Percentiles rank a stretch among this genome's conserved stretches.
Conservation (phyloP, 1,284 basidiomycete genomes). For the Ganoderma lingzhi region DNA sequence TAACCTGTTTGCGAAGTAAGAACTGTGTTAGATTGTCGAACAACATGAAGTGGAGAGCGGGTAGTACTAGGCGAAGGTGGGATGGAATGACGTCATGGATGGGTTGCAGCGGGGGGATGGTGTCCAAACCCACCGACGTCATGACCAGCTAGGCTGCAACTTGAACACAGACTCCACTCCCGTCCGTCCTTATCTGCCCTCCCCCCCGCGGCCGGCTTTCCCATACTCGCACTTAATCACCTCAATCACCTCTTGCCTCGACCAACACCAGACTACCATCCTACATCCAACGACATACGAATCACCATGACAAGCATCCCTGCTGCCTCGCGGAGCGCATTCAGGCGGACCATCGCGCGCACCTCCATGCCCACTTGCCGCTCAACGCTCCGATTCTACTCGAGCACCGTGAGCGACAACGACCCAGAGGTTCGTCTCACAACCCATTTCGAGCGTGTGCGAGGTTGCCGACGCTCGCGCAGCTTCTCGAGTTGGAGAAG, state of each 20-base stretch:
- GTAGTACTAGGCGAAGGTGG: not conserved
- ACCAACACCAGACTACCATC: not conserved
- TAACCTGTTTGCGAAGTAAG: not conserved
- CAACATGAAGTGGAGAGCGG: not conserved
- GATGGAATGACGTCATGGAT: conserved; percentile 2
- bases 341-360: conserved; percentile 4
- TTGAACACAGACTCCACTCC: conserved; percentile 2
- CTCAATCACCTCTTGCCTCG: not conserved
- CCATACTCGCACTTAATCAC: not conserved
- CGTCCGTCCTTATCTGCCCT: not conserved
- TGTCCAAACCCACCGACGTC: conserved; percentile 3
- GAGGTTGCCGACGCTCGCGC: not conserved
- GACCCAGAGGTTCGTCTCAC: conserved; percentile 58
- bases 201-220: not conserved
- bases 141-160: not conserved
- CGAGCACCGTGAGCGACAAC: conserved; percentile 71
- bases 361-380: not conserved
- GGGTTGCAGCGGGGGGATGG: not conserved
- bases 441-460: not conserved
- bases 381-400: conserved; percentile 24
- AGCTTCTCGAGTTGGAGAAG: conserved; percentile 68
- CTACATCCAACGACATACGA: not conserved
- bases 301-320: conserved; percentile 4
- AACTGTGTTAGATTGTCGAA: not conserved
- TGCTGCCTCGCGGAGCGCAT: not conserved